Evolutionary conservation across 2,329 filamentous ascomycete genomes (phyloP).

Genomic region (Ophiostoma montium): DNA sequence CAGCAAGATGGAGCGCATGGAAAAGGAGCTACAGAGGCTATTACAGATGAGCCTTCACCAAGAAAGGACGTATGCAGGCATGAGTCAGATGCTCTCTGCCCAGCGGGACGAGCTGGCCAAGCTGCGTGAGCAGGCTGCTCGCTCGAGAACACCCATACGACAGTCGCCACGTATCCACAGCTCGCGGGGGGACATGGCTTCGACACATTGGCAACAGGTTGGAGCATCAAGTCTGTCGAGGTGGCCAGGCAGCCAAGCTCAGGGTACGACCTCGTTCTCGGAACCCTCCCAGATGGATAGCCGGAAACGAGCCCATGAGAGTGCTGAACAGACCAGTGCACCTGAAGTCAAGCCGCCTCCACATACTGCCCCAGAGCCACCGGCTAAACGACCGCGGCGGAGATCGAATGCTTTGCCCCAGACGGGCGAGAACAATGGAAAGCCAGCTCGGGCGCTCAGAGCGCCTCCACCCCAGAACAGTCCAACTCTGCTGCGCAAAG

Average conservation of each 20-base stretch:
- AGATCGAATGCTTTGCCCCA: neutral
- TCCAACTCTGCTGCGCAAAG: too few species aligned
- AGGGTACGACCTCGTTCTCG: neutral
- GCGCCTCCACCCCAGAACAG: too few species aligned
- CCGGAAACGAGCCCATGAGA: neutral
- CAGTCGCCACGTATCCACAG: neutral
- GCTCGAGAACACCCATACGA: neutral
- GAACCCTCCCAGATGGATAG: neutral
- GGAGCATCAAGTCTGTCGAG: too few species aligned
- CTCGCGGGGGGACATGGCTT: neutral
- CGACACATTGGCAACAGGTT: too few species aligned
- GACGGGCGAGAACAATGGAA: too few species aligned
- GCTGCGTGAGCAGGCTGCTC: neutral
- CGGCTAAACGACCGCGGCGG: neutral
- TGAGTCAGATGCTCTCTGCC: neutral
- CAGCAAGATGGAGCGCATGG: slow-evolving; percentile 5
- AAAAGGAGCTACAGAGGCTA: neutral
- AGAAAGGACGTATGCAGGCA: neutral
- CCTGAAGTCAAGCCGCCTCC: neutral
- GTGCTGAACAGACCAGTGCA: neutral
- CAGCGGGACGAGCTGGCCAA: neutral
- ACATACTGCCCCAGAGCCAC: neutral
- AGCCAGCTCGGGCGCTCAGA: too few species aligned
- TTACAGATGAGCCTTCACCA: neutral
- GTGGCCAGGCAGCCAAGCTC: neutral